Evolutionary conservation across 306 rosid genomes (phyloP).

Genomic region (Rosa chinensis): DNA sequence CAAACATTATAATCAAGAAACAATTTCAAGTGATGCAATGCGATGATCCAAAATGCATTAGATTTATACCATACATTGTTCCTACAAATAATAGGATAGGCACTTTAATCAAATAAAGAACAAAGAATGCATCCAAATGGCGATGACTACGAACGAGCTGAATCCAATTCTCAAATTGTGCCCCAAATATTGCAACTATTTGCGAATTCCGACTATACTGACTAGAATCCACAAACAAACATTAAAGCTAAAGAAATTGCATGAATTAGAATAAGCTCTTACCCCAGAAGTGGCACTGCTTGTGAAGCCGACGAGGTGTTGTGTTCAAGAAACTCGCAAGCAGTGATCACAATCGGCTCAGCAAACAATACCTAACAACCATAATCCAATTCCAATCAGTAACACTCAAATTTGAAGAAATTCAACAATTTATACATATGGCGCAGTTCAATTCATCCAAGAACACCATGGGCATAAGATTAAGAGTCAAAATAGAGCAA

Average conservation of each 20-base stretch:
- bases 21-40: neutral
- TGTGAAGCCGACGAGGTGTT: constrained; percentile 78
- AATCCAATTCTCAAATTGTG: neutral
- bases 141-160: too few species aligned
- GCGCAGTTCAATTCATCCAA: neutral
- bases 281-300: constrained; percentile 86
- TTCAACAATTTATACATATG: neutral
- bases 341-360: constrained; percentile 81
- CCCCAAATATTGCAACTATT: neutral
- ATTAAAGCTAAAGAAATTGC: neutral
- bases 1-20: neutral
- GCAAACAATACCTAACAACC: constrained; percentile 67
- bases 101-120: too few species aligned
- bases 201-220: neutral
- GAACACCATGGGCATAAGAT: neutral
- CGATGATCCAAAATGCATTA: neutral
- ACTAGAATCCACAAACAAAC: neutral
- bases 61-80: neutral
- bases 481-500: neutral
- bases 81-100: neutral
- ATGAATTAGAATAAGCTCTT: constrained; percentile 5
- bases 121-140: too few species aligned
- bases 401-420: constrained; percentile 12
- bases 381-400: neutral
- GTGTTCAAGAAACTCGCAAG: constrained; percentile 98